Conservation (phyloP, 2,329 filamentous ascomycete species). For the Pseudopyrenochaeta lycopersici region DNA sequence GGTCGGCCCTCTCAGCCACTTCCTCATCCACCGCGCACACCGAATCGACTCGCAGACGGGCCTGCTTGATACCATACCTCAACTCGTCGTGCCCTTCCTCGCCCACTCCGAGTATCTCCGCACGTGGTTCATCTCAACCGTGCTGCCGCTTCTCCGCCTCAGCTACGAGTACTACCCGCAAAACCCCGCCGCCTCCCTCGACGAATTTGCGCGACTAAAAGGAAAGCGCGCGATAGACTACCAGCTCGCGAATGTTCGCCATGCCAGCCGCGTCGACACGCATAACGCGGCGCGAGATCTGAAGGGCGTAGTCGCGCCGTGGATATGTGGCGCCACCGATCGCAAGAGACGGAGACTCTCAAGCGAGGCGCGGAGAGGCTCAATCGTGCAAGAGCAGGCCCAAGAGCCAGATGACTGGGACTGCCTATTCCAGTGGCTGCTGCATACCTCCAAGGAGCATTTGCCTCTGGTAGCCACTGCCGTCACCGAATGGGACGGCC, state of each 20-base stretch:
- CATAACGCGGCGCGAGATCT: conserved; percentile 69
- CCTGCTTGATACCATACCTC: conserved; percentile 72
- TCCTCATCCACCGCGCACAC: conserved; percentile 73
- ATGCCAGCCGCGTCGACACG: conserved; percentile 21
- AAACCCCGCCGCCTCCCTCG: conserved; percentile 62
- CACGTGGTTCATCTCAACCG: conserved; percentile 73
- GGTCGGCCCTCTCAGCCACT: conserved; percentile 67
- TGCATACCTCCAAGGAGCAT: conserved; percentile 65
- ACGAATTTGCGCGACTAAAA: conserved; percentile 69
- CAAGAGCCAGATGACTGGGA: conserved; percentile 68
- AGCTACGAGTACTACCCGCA: conserved; percentile 75
- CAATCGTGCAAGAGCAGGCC: conserved; percentile 46
- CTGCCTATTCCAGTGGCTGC: conserved; percentile 73
- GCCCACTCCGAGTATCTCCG: conserved; percentile 67
- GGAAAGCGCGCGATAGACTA: conserved; percentile 68
- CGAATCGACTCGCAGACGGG: conserved; percentile 77
- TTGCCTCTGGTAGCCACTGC: conserved; percentile 71
- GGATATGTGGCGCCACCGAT: conserved; percentile 72
- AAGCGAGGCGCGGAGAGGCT: conserved; percentile 31
- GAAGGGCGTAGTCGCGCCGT: conserved; percentile 74
- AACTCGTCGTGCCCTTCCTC: conserved; percentile 75
- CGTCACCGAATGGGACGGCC: conserved; percentile 77
- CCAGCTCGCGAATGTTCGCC: conserved; percentile 58
- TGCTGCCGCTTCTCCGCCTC: conserved; percentile 74
- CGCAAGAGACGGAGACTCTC: conserved; percentile 63